phyloP scores from a whole-genome alignment of 2,329 filamentous ascomycete species.

The Epichloe scottii region DNA sequence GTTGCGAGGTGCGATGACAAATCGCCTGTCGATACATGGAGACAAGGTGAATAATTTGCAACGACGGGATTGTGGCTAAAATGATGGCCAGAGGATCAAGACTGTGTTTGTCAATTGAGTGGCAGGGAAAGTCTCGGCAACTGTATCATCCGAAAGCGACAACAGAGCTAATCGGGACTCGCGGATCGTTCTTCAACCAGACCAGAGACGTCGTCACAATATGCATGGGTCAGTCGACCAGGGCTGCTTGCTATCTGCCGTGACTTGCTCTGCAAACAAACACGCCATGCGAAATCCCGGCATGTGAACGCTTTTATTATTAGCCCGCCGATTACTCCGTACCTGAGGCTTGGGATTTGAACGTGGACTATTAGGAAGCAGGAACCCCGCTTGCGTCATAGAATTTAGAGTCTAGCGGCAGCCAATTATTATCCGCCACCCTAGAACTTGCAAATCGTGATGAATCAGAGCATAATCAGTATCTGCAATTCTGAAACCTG shows the following conservation, averaged over 20 bases:
- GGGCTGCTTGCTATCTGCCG: no score
- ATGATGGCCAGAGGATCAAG: no score
- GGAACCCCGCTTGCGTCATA: constrained; percentile 8
- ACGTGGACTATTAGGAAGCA: neutral
- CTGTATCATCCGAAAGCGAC: neutral
- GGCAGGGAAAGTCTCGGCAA: neutral
- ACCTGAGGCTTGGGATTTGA: no score
- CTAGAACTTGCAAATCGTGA: no score
- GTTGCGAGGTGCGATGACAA: constrained; percentile 6
- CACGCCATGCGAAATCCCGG: no score
- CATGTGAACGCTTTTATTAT: no score
- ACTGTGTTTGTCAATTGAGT: no score
- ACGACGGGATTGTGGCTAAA: neutral
- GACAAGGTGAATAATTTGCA: neutral
- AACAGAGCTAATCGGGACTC: neutral
- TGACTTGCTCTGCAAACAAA: no score
- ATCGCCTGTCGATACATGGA: constrained; percentile 4
- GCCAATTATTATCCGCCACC: neutral
- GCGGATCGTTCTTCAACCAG: neutral
- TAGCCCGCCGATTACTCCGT: no score
- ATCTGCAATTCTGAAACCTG: no score
- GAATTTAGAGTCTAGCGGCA: neutral
- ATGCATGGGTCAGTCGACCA: neutral
- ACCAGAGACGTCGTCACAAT: neutral
- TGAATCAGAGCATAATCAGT: no score